Conservation (phyloP, 176 grass and related monocot genomes). For the Bromus sterilis region DNA sequence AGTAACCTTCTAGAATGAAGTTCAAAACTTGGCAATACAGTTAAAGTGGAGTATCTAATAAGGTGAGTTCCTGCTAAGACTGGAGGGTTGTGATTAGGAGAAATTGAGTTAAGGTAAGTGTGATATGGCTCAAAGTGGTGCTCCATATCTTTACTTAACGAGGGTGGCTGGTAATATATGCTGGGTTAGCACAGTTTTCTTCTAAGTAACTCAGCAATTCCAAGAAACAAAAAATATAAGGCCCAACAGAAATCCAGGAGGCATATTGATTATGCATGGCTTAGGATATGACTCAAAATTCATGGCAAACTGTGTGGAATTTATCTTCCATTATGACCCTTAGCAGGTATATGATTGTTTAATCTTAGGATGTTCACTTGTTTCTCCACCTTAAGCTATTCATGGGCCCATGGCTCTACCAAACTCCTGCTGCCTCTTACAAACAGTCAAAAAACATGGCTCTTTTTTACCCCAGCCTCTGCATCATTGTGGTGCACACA, state of each 20-base stretch:
- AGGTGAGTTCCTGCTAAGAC: neutral
- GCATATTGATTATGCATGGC: neutral
- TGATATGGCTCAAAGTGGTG: neutral
- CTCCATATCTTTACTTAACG: neutral
- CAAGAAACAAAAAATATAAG: neutral
- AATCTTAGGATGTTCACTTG: neutral
- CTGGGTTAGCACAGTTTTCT: neutral
- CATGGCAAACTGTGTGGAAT: neutral
- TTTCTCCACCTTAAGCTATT: neutral
- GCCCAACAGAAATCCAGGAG: neutral
- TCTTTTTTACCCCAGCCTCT: too few relatives aligned
- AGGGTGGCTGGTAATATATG: neutral
- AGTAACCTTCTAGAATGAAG: neutral
- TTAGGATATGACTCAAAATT: neutral
- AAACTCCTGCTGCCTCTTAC: conserved; percentile 2
- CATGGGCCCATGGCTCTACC: neutral
- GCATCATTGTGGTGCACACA: too few relatives aligned
- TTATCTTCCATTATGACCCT: neutral
- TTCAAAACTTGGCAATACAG: neutral
- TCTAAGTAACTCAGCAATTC: neutral
- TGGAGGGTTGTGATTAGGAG: neutral
- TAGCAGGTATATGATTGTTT: neutral
- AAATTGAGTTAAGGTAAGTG: neutral
- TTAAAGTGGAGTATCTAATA: neutral
- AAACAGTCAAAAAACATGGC: neutral